Conservation (phyloP, 805 yeast genomes). For the Suhomyces xylopsoci region DNA sequence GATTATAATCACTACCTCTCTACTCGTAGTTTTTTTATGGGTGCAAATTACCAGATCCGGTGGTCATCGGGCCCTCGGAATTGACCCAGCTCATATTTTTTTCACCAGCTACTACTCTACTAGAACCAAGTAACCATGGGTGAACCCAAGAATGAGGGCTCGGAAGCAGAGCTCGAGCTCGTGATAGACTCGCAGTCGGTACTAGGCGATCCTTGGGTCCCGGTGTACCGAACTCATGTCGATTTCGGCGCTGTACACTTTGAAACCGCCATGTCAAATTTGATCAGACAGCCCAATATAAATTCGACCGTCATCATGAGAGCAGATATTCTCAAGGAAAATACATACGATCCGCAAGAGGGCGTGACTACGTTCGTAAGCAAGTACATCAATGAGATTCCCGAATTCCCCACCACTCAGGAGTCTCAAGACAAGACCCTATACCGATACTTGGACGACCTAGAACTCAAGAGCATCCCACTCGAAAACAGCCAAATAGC, state of each 20-base stretch:
- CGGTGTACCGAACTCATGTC: slow-evolving; percentile 48
- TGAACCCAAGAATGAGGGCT: neutral
- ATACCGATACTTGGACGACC: slow-evolving; percentile 34
- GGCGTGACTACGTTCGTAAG: slow-evolving; percentile 28
- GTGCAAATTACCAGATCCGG: neutral
- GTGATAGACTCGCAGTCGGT: slow-evolving; percentile 28
- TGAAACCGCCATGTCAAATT: slow-evolving; percentile 71
- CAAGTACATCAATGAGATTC: slow-evolving; percentile 23
- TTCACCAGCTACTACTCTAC: neutral
- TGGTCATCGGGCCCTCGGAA: neutral
- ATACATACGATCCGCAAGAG: slow-evolving; percentile 35
- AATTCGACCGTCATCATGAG: slow-evolving; percentile 88
- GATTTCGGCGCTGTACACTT: slow-evolving; percentile 57
- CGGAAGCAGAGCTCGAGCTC: neutral
- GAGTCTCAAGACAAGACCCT: slow-evolving; percentile 19
- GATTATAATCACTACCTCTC: neutral
- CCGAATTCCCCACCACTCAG: slow-evolving; percentile 31
- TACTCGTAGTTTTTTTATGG: neutral
- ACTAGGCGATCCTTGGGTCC: slow-evolving; percentile 63
- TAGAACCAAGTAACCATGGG: neutral
- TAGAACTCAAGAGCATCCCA: slow-evolving; percentile 28
- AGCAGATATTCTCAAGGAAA: slow-evolving; percentile 72
- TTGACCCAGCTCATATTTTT: neutral
- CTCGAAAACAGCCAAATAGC: slow-evolving; percentile 16
- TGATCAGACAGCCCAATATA: slow-evolving; percentile 80